Percentiles rank a stretch among this genome's conserved stretches.
phyloP scores from a whole-genome alignment of 805 yeast species.

The Lipomyces starkeyi region DNA sequence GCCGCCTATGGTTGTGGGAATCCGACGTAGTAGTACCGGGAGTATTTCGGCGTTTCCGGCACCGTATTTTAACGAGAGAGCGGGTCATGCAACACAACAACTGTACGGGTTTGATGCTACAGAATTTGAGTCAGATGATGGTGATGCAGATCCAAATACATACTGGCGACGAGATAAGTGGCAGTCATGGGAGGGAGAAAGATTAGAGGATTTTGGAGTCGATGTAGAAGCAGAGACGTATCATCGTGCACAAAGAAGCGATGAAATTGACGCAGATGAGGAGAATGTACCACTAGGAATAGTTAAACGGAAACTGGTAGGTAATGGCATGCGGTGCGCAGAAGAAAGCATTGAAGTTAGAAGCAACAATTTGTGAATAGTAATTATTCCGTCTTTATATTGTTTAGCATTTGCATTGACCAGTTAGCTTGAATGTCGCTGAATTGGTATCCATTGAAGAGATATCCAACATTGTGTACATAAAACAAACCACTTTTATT shows the following conservation, averaged over 20 bases:
- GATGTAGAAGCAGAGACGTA: conserved; percentile 65
- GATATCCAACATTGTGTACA: not conserved
- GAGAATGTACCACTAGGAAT: conserved; percentile 17
- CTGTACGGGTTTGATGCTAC: not conserved
- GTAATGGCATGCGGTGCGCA: too few relatives aligned
- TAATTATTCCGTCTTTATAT: not conserved
- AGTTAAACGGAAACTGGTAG: conserved; percentile 10
- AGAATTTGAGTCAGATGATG: conserved; percentile 25
- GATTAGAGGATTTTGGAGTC: conserved; percentile 84
- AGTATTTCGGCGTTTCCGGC: not conserved
- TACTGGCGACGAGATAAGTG: conserved; percentile 44
- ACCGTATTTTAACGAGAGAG: conserved; percentile 18
- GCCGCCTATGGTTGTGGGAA: conserved; percentile 11
- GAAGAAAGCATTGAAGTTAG: conserved; percentile 11
- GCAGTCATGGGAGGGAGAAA: conserved; percentile 68
- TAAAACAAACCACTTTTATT: conserved; percentile 14
- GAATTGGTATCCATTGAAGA: not conserved
- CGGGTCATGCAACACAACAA: not conserved
- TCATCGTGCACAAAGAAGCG: not conserved
- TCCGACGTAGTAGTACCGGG: not conserved
- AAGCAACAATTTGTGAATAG: not conserved
- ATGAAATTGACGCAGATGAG: conserved; percentile 5
- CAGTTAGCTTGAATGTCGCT: not conserved
- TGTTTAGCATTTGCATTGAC: not conserved
- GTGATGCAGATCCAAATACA: conserved; percentile 44